Conservation (phyloP, 208 protist genomes). For the Leishmania tropica region DNA sequence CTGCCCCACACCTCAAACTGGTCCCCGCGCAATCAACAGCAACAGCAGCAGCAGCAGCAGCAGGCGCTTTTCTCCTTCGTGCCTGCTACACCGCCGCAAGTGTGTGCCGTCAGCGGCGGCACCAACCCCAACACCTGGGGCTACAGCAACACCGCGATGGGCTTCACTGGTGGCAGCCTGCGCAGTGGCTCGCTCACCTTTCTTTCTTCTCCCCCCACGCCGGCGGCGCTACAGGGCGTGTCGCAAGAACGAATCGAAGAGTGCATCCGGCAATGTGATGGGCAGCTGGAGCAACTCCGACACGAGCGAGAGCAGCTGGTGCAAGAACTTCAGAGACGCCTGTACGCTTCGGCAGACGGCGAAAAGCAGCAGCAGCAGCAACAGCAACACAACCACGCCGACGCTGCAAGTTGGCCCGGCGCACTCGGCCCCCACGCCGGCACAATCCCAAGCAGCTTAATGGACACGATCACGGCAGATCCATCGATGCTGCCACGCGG, state of each 20-base stretch:
- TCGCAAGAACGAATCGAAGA: conserved; percentile 8
- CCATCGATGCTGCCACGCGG: neutral
- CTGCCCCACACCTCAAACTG: conserved; percentile 26
- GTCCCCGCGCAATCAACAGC: conserved; percentile 14
- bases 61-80: neutral
- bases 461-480: neutral
- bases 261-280: conserved; percentile 23
- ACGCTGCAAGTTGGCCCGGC: conserved; percentile 14
- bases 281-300: conserved; percentile 15
- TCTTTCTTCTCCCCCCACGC: neutral
- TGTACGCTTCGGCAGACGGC: neutral
- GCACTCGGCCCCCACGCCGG: neutral
- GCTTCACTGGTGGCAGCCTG: neutral
- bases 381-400: neutral
- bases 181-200: neutral
- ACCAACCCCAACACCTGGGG: neutral
- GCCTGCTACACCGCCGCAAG: neutral
- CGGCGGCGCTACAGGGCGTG: conserved; percentile 11
- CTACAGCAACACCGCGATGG: neutral
- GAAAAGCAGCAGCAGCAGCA: conserved; percentile 2
- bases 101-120: neutral
- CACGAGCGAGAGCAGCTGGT: conserved; percentile 25
- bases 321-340: conserved; percentile 27
- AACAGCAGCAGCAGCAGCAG: conserved; percentile 10
- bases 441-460: neutral